Conservation (phyloP, 331 rosid genomes). For the Malus hybrid region DNA sequence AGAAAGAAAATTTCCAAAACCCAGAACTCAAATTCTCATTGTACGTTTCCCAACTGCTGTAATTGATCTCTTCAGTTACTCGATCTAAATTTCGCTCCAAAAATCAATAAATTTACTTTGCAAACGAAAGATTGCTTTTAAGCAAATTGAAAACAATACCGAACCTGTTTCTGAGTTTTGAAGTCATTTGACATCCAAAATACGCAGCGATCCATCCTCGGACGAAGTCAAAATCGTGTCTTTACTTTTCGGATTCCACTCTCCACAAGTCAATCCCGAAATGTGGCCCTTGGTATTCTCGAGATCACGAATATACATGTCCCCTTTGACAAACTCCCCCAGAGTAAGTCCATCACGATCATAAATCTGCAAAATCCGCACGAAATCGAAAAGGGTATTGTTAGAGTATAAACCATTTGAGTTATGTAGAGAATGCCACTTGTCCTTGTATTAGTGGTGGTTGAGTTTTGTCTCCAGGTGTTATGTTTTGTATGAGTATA, state of each 20-base stretch:
- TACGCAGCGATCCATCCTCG: conserved; percentile 89
- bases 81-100: neutral
- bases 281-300: conserved; percentile 96
- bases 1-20: neutral
- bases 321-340: conserved; percentile 94
- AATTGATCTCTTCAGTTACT: neutral
- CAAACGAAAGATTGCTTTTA: neutral
- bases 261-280: conserved; percentile 89
- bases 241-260: conserved; percentile 82
- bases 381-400: neutral
- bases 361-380: conserved; percentile 53
- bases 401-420: too few species aligned
- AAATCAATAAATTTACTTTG: too few species aligned
- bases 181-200: conserved; percentile 97
- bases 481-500: too few species aligned
- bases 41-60: neutral
- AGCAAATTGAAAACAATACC: neutral
- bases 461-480: too few species aligned
- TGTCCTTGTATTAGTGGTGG: too few species aligned
- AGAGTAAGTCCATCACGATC: conserved; percentile 95
- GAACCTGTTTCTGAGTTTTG: conserved; percentile 90
- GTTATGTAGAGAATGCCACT: too few species aligned
- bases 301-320: conserved; percentile 93
- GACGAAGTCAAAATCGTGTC: conserved; percentile 89
- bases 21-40: neutral